These are phyloP conservation scores for Termitomyces sp. DNA, from an alignment of 768 basidiomycete species.

Conservation along the genomic window DNA sequence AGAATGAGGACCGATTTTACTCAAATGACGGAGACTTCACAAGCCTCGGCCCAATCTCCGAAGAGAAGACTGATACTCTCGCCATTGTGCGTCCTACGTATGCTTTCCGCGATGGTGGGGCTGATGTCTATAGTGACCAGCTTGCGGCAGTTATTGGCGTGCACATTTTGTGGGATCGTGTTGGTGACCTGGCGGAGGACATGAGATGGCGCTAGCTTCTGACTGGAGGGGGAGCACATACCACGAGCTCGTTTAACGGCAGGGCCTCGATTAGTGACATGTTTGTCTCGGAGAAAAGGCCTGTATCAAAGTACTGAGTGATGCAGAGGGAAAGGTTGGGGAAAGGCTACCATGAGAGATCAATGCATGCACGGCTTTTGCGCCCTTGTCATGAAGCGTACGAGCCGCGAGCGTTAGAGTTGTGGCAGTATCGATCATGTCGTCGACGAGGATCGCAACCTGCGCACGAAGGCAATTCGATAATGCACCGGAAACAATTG, in stretches of 20 bases:
- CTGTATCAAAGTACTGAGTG: constrained; percentile 28
- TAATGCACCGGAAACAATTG: neutral
- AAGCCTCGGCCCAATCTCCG: constrained; percentile 69
- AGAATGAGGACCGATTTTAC: neutral
- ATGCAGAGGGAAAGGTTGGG: constrained; percentile 10
- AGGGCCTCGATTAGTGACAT: constrained; percentile 62
- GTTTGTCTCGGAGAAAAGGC: constrained; percentile 73
- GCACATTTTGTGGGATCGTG: constrained; percentile 80
- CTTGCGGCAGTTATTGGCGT: constrained; percentile 60
- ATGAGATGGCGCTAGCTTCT: constrained; percentile 1
- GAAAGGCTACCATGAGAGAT: constrained; percentile 77
- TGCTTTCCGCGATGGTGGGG: constrained; percentile 91
- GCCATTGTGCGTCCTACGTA: constrained; percentile 90
- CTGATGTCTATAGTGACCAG: constrained; percentile 88
- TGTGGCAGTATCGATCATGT: constrained; percentile 95
- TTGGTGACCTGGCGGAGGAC: constrained; percentile 74
- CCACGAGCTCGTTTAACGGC: constrained; percentile 83
- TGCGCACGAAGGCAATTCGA: constrained; percentile 19
- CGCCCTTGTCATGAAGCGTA: constrained; percentile 87
- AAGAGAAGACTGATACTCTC: constrained; percentile 89
- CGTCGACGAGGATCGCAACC: constrained; percentile 94
- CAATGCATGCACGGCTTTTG: constrained; percentile 77
- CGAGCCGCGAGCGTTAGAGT: constrained; percentile 83
- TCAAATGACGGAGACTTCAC: constrained; percentile 33
- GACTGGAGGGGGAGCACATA: constrained; percentile 28